A percentile compares a stretch with the other conserved stretches of the same genome.
Conservation (phyloP, 176 grass and related monocot species). For the Raddia guianensis region DNA sequence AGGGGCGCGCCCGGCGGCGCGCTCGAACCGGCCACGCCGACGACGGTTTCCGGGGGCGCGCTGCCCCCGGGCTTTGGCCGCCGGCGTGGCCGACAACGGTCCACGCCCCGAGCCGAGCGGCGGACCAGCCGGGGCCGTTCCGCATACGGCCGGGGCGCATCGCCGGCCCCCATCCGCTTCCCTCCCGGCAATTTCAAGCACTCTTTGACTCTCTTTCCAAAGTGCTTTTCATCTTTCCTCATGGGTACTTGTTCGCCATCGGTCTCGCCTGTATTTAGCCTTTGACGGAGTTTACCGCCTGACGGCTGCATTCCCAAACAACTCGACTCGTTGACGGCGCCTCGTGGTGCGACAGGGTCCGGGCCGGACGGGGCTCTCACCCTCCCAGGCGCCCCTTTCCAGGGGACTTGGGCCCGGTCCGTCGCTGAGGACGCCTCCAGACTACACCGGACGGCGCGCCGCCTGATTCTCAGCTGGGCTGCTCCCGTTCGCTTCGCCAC, state of each 20-base stretch:
- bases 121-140: background rate
- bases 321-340: slow-evolving; percentile 36
- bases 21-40: too few relatives aligned
- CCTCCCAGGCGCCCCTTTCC: slow-evolving; percentile 65
- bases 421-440: slow-evolving; percentile 56
- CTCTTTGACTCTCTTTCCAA: slow-evolving; percentile 74
- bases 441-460: too few relatives aligned
- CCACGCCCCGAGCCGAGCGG: background rate
- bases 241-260: too few relatives aligned
- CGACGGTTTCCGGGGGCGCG: too few relatives aligned
- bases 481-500: too few relatives aligned
- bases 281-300: too few relatives aligned
- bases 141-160: slow-evolving; percentile 24
- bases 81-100: too few relatives aligned
- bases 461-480: too few relatives aligned
- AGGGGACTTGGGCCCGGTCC: slow-evolving; percentile 54
- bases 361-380: slow-evolving; percentile 69
- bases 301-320: slow-evolving; percentile 50
- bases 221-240: slow-evolving; percentile 67
- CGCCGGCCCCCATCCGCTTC: slow-evolving; percentile 77
- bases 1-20: too few relatives aligned
- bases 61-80: too few relatives aligned
- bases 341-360: slow-evolving; percentile 68
- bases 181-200: slow-evolving; percentile 71
- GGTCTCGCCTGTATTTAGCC: too few relatives aligned